Evolutionary conservation across 495 filamentous ascomycete species (phyloP).

Genomic region (Peziza echinospora): DNA sequence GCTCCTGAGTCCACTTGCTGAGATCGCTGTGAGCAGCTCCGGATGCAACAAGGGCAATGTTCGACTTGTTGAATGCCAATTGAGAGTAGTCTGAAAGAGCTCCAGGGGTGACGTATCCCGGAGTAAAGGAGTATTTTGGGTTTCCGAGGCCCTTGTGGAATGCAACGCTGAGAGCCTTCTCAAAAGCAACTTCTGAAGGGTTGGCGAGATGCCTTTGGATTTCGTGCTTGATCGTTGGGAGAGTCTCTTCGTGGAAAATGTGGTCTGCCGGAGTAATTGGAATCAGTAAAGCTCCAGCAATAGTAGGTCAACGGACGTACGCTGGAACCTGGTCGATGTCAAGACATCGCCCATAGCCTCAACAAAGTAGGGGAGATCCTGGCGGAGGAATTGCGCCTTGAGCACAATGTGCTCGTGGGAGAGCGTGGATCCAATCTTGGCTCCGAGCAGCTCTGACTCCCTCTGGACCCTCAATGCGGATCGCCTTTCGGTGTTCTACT

Average conservation of each 20-base stretch:
- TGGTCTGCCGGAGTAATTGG: conserved; percentile 20
- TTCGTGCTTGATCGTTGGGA: conserved; percentile 44
- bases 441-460: conserved; percentile 84
- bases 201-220: conserved; percentile 44
- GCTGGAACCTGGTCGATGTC: conserved; percentile 59
- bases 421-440: conserved; percentile 62
- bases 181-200: conserved; percentile 50
- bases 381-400: conserved; percentile 78
- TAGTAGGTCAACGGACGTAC: conserved; percentile 29
- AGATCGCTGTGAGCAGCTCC: conserved; percentile 57
- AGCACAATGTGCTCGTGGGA: conserved; percentile 82
- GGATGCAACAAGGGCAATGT: conserved; percentile 76
- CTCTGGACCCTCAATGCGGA: conserved; percentile 77
- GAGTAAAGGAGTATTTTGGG: conserved; percentile 44
- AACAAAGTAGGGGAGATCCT: conserved; percentile 92
- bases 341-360: conserved; percentile 87
- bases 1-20: conserved; percentile 77
- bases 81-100: conserved; percentile 45
- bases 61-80: conserved; percentile 63
- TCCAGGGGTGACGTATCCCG: conserved; percentile 58
- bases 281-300: conserved; percentile 4
- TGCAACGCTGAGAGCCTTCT: conserved; percentile 68
- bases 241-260: conserved; percentile 71
- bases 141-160: conserved; percentile 87
- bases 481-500: conserved; percentile 61